Evolutionary conservation across 768 basidiomycete species (phyloP).

Genomic region (Rubroboletus pulcherrimus): DNA sequence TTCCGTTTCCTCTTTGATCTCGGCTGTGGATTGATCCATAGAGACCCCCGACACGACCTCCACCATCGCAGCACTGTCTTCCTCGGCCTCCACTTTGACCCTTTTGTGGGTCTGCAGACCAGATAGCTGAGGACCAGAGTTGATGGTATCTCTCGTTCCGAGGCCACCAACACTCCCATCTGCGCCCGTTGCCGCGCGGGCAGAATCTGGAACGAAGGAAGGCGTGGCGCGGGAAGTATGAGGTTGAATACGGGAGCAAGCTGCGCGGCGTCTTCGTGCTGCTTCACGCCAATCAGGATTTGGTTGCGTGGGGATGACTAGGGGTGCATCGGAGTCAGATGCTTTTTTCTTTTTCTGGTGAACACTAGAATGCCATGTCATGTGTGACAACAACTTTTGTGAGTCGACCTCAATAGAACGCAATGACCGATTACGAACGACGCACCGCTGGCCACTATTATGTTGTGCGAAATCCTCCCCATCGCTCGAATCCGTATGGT

Average conservation of each 20-base stretch:
- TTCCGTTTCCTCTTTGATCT: conserved; percentile 54
- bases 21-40: conserved; percentile 15
- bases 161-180: conserved; percentile 78
- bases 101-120: conserved; percentile 57
- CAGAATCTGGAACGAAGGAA: conserved; percentile 66
- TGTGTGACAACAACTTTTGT: conserved; percentile 49
- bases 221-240: conserved; percentile 6
- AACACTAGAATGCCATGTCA: conserved; percentile 32
- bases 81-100: conserved; percentile 31
- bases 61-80: conserved; percentile 16
- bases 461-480: conserved; percentile 68
- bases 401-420: conserved; percentile 61
- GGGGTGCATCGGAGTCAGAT: conserved; percentile 48
- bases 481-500: conserved; percentile 49
- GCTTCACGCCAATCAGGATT: conserved; percentile 90
- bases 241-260: conserved; percentile 14
- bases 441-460: conserved; percentile 89
- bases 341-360: conserved; percentile 40
- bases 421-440: conserved; percentile 23
- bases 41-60: background rate
- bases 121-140: conserved; percentile 66
- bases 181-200: conserved; percentile 49
- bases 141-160: conserved; percentile 71
- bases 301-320: conserved; percentile 82
- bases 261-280: conserved; percentile 55